Percentiles rank a stretch among this genome's conserved stretches.
These are phyloP conservation scores for Penicillium herquei DNA, from an alignment of 495 filamentous ascomycete genomes.

Conservation along the genomic window DNA sequence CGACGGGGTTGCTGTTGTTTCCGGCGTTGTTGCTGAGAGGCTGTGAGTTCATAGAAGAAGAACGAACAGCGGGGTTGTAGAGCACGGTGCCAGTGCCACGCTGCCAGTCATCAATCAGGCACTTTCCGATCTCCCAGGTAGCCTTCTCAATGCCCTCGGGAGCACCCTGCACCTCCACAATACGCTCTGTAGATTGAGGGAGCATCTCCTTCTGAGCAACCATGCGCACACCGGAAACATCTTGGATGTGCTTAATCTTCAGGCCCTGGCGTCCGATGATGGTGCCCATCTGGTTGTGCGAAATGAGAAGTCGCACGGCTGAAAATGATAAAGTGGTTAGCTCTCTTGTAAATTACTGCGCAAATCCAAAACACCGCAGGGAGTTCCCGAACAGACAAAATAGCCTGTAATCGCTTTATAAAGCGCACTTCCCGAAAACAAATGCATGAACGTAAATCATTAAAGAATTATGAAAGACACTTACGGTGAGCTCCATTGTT, in stretches of 20 bases:
- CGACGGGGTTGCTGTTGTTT: constrained; percentile 31
- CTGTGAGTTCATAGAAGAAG: constrained; percentile 59
- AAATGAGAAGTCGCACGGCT: constrained; percentile 97
- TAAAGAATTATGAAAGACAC: constrained; percentile 31
- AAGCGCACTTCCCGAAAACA: too few species aligned
- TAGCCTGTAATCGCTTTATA: not conserved
- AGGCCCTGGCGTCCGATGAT: constrained; percentile 95
- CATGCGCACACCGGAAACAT: constrained; percentile 95
- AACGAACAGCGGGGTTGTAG: constrained; percentile 92
- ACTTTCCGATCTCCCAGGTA: constrained; percentile 98
- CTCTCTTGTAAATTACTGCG: not conserved
- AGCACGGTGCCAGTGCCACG: constrained; percentile 93
- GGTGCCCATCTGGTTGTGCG: constrained; percentile 99
- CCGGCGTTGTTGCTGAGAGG: constrained; percentile 29
- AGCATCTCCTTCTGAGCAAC: constrained; percentile 99
- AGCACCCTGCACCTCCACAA: constrained; percentile 93
- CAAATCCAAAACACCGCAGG: not conserved
- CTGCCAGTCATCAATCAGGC: constrained; percentile 95
- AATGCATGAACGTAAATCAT: too few species aligned
- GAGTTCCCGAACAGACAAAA: not conserved
- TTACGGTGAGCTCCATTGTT: constrained; percentile 91
- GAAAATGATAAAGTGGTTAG: not conserved
- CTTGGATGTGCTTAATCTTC: constrained; percentile 99
- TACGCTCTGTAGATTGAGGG: constrained; percentile 96
- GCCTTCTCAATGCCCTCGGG: constrained; percentile 94